A percentile compares a stretch with the other conserved stretches of the same genome.
These are phyloP conservation scores for Globisporangium carolinianum DNA, from an alignment of 352 stramenopile genomes.

Conservation along the genomic window DNA sequence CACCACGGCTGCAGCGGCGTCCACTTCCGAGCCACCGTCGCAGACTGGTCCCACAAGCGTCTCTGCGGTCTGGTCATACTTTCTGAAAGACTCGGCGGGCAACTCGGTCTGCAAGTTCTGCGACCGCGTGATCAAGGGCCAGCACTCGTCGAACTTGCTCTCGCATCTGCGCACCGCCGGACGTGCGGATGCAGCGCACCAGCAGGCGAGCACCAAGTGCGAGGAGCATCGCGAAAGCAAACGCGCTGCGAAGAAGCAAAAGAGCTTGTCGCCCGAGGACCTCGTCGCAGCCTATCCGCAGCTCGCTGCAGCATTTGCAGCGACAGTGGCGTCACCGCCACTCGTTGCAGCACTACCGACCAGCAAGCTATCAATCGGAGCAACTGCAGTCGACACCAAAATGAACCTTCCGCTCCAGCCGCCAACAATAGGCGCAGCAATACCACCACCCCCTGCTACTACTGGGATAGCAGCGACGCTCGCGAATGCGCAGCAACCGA, in stretches of 20 bases:
- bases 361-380: not conserved
- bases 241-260: conserved; percentile 71
- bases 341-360: not conserved
- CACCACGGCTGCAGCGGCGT: conserved; percentile 1
- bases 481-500: conserved; percentile 36
- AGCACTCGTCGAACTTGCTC: conserved; percentile 80
- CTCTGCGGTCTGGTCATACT: conserved; percentile 80
- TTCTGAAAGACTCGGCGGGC: conserved; percentile 64
- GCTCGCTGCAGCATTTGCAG: conserved; percentile 20
- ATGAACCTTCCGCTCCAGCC: too few relatives aligned
- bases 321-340: not conserved
- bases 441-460: not conserved
- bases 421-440: too few relatives aligned
- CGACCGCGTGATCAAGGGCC: conserved; percentile 76
- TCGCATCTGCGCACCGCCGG: conserved; percentile 72
- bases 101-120: conserved; percentile 86
- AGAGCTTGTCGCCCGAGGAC: conserved; percentile 50
- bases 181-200: conserved; percentile 58
- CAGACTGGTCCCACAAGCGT: conserved; percentile 45
- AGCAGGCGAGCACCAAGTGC: conserved; percentile 67
- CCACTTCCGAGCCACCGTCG: conserved; percentile 1
- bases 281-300: conserved; percentile 40
- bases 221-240: conserved; percentile 79
- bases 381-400: too few relatives aligned
- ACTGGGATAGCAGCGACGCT: too few relatives aligned